A percentile compares a stretch with the other conserved stretches of the same genome.
These are phyloP conservation scores for Cladorrhinum samala DNA, from an alignment of 495 filamentous ascomycete species.

Conservation along the genomic window DNA sequence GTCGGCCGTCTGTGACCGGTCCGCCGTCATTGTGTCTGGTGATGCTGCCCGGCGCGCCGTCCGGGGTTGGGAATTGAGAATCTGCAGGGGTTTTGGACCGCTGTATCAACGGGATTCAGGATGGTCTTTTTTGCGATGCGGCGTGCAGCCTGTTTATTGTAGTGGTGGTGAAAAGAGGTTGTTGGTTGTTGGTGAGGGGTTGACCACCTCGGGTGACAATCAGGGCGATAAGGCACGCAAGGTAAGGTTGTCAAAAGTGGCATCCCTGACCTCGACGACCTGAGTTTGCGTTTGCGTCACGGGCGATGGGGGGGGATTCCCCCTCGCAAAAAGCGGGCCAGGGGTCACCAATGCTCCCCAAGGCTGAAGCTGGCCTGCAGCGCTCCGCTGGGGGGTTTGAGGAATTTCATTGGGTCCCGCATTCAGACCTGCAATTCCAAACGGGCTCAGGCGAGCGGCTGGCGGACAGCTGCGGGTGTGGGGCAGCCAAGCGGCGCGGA, in stretches of 20 bases:
- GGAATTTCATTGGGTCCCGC: background rate
- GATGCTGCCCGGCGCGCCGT: constrained; percentile 1
- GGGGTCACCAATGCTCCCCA: background rate
- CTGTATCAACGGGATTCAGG: too few relatives aligned
- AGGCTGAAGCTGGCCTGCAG: background rate
- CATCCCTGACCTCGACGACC: background rate
- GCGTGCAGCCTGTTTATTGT: too few relatives aligned
- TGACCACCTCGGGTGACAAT: too few relatives aligned
- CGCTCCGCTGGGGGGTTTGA: background rate
- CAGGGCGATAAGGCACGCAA: too few relatives aligned
- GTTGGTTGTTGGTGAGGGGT: too few relatives aligned
- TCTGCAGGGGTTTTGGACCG: too few relatives aligned
- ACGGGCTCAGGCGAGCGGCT: constrained; percentile 12
- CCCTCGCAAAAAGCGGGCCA: background rate
- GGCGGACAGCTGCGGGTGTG: constrained; percentile 19
- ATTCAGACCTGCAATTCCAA: background rate
- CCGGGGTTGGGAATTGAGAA: background rate
- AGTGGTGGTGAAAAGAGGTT: background rate
- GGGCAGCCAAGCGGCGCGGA: constrained; percentile 14
- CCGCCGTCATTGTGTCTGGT: constrained; percentile 33
- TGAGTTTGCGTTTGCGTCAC: constrained; percentile 11
- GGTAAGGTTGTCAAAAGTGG: too few relatives aligned
- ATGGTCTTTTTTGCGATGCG: too few relatives aligned
- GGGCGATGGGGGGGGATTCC: background rate
- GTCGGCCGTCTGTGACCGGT: constrained; percentile 45